These are phyloP conservation scores for Podila horticola DNA, from an alignment of 192 early-diverging fungal genomes.

Conservation along the genomic window DNA sequence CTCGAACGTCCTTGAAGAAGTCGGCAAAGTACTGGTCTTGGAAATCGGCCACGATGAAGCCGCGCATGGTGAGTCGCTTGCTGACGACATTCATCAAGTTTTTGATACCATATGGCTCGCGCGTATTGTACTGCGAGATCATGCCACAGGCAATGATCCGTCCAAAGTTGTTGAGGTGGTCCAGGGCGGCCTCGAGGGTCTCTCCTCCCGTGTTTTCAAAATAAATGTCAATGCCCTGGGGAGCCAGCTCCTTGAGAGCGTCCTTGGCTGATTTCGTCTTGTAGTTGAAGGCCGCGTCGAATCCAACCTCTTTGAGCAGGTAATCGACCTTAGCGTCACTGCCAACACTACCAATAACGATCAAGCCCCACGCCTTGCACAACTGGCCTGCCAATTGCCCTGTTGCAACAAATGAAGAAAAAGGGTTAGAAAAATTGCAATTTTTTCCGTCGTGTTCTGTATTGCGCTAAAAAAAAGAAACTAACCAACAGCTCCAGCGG, in stretches of 20 bases:
- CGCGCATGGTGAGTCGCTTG: slow-evolving; percentile 67
- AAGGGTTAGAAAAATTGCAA: neutral
- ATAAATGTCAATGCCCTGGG: slow-evolving; percentile 87
- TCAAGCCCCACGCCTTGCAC: slow-evolving; percentile 74
- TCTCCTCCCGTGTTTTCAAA: slow-evolving; percentile 89
- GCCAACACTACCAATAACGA: slow-evolving; percentile 80
- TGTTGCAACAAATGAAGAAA: neutral
- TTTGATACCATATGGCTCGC: slow-evolving; percentile 64
- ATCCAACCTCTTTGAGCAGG: slow-evolving; percentile 68
- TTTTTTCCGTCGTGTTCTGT: neutral
- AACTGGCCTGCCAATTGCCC: slow-evolving; percentile 77
- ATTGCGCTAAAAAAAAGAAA: neutral
- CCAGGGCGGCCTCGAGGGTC: slow-evolving; percentile 77
- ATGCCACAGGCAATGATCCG: slow-evolving; percentile 79
- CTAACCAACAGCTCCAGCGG: slow-evolving; percentile 83
- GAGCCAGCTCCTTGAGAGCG: slow-evolving; percentile 69
- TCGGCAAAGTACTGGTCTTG: slow-evolving; percentile 31
- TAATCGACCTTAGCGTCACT: slow-evolving; percentile 78
- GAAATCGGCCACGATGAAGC: slow-evolving; percentile 66
- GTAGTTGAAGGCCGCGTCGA: slow-evolving; percentile 89
- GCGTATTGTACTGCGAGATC: slow-evolving; percentile 80
- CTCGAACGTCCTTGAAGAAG: slow-evolving; percentile 32
- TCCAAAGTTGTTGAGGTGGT: slow-evolving; percentile 67
- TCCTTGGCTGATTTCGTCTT: slow-evolving; percentile 65
- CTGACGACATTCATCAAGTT: slow-evolving; percentile 65